phyloP scores from a whole-genome alignment of 176 grass and related monocot species.

The Elaeis guineensis region DNA sequence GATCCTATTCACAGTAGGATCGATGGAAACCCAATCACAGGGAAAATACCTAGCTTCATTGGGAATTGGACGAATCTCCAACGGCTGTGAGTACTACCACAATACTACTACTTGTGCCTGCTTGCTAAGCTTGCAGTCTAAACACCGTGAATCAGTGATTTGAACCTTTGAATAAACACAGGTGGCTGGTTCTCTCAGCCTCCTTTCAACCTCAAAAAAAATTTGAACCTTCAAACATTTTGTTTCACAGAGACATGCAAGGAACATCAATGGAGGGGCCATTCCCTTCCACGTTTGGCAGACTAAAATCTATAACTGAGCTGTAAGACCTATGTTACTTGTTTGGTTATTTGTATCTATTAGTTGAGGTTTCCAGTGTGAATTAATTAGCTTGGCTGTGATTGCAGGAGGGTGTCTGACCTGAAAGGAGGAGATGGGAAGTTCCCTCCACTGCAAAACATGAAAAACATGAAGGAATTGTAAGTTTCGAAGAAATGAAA shows the following conservation, averaged over 20 bases:
- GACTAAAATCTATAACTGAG: not conserved
- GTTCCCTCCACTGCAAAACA: not conserved
- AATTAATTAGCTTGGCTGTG: too few species aligned
- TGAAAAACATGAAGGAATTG: slow-evolving; percentile 7
- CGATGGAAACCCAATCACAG: slow-evolving; percentile 17
- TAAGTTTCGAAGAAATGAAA: not conserved
- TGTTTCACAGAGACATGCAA: slow-evolving; percentile 16
- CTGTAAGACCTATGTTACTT: not conserved
- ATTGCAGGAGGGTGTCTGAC: slow-evolving; percentile 11
- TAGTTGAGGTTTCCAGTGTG: too few species aligned
- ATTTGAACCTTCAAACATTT: not conserved
- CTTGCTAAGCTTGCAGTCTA: too few species aligned
- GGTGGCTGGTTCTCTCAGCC: too few species aligned
- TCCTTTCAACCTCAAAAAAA: too few species aligned
- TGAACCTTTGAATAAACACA: too few species aligned
- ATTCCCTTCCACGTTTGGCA: slow-evolving; percentile 1
- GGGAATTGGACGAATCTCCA: slow-evolving; percentile 14
- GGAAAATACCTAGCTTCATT: slow-evolving; percentile 18
- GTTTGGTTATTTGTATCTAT: not conserved
- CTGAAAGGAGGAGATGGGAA: slow-evolving; percentile 9
- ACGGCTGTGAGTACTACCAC: not conserved
- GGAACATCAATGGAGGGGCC: slow-evolving; percentile 16
- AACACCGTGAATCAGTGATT: not conserved
- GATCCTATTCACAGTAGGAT: not conserved
- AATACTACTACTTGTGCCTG: too few species aligned